A percentile compares a stretch with the other conserved stretches of the same genome.
Conservation (phyloP, 1,284 basidiomycete genomes). For the Phlebopus sp. region DNA sequence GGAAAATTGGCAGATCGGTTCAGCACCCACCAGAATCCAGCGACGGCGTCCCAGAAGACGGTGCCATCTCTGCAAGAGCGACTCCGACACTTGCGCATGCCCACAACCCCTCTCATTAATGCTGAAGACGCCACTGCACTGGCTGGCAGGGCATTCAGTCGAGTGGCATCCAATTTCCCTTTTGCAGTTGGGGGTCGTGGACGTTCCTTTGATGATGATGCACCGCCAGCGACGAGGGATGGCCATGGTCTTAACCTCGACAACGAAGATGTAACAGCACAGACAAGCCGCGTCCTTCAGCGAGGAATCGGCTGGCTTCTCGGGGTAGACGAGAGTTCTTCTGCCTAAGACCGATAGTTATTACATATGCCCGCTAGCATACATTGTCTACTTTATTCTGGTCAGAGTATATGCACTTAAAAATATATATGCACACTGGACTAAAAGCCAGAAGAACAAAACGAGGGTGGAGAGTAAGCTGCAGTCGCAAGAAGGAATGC, state of each 20-base stretch:
- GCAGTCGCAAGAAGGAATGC: conserved; percentile 8
- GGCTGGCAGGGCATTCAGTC: conserved; percentile 70
- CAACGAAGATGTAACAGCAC: conserved; percentile 61
- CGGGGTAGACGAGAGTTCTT: conserved; percentile 62
- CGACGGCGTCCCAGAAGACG: conserved; percentile 23
- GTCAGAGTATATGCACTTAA: conserved; percentile 18
- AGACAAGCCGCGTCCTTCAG: conserved; percentile 71
- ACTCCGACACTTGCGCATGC: conserved; percentile 61
- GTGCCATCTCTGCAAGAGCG: conserved; percentile 55
- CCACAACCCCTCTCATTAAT: conserved; percentile 58
- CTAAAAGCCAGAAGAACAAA: conserved; percentile 25
- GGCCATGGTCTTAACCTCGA: conserved; percentile 42
- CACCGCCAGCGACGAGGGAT: conserved; percentile 39
- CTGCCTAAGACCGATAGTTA: conserved; percentile 17
- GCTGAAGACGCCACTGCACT: conserved; percentile 72
- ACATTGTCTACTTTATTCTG: conserved; percentile 17
- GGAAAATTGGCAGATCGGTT: conserved; percentile 37
- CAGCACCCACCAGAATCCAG: conserved; percentile 18
- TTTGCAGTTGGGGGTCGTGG: conserved; percentile 52
- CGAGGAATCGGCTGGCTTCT: conserved; percentile 87
- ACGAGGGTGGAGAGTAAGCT: conserved; percentile 13
- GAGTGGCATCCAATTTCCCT: conserved; percentile 75
- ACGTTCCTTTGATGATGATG: conserved; percentile 45
- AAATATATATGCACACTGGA: conserved; percentile 28
- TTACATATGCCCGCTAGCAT: conserved; percentile 18